Evolutionary conservation across 2,329 filamentous ascomycete genomes (phyloP).

Genomic region (Pseudogymnoascus sp.): DNA sequence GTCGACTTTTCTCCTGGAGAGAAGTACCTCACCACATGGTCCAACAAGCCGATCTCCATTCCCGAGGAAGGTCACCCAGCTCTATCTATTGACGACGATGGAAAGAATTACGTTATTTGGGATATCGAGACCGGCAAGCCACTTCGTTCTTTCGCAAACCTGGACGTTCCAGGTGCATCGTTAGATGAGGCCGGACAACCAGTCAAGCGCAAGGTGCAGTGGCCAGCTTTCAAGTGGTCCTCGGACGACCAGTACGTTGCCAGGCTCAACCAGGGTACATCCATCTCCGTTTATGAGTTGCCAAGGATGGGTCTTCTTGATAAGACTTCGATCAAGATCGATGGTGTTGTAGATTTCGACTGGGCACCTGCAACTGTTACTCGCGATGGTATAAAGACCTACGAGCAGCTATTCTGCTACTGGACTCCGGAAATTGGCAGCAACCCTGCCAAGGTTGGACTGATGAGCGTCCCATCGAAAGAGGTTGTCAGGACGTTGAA

Average conservation of each 20-base stretch:
- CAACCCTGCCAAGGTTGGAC: slow-evolving; percentile 91
- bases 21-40: slow-evolving; percentile 94
- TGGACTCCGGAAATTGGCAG: slow-evolving; percentile 98
- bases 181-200: slow-evolving; percentile 53
- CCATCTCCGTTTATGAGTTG: slow-evolving; percentile 84
- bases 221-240: slow-evolving; percentile 99
- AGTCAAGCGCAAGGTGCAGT: slow-evolving; percentile 85
- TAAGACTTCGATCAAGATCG: slow-evolving; percentile 90
- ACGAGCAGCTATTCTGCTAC: slow-evolving; percentile 95
- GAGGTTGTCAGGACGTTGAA: slow-evolving; percentile 90
- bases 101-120: slow-evolving; percentile 99
- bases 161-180: slow-evolving; percentile 62
- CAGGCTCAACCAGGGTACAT: slow-evolving; percentile 75
- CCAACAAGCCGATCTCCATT: slow-evolving; percentile 83
- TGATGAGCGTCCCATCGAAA: slow-evolving; percentile 95
- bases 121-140: slow-evolving; percentile 84
- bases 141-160: slow-evolving; percentile 84
- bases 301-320: slow-evolving; percentile 84
- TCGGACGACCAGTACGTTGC: slow-evolving; percentile 95
- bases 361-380: slow-evolving; percentile 81
- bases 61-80: slow-evolving; percentile 77
- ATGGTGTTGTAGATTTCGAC: slow-evolving; percentile 95
- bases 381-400: slow-evolving; percentile 77
- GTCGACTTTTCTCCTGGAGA: slow-evolving; percentile 92
- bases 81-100: slow-evolving; percentile 86